Evolutionary conservation across 192 early-diverging fungal species (phyloP).

Genomic region (Spizellomyces sp.): DNA sequence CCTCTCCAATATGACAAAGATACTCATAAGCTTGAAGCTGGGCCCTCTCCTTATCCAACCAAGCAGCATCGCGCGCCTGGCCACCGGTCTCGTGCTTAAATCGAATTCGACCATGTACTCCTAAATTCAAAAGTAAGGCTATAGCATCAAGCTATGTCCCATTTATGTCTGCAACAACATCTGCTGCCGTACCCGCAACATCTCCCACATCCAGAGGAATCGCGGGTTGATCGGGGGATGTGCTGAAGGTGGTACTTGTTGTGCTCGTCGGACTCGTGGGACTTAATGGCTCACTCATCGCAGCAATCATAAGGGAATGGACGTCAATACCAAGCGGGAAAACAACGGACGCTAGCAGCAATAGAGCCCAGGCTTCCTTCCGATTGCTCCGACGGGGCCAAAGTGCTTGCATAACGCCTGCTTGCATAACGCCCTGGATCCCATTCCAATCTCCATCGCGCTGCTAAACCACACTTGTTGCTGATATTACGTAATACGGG

Average conservation of each 20-base stretch:
- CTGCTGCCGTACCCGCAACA: conserved; percentile 18
- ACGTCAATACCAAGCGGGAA: too few relatives aligned
- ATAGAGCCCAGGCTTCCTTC: too few relatives aligned
- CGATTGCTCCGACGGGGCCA: too few relatives aligned
- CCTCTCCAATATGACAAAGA: conserved; percentile 97
- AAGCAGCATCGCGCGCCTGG: conserved; percentile 47
- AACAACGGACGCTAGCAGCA: too few relatives aligned
- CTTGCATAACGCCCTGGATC: too few relatives aligned
- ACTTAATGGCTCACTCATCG: neutral
- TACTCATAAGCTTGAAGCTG: conserved; percentile 98
- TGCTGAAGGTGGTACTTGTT: conserved; percentile 24
- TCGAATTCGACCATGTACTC: conserved; percentile 30
- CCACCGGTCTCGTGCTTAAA: conserved; percentile 29
- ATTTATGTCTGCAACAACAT: neutral
- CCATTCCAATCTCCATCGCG: too few relatives aligned
- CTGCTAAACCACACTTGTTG: too few relatives aligned
- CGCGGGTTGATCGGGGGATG: conserved; percentile 21
- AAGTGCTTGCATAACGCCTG: too few relatives aligned
- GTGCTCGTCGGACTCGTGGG: conserved; percentile 6
- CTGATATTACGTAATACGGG: too few relatives aligned
- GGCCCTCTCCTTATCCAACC: conserved; percentile 89
- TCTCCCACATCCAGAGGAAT: conserved; percentile 36
- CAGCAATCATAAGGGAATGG: neutral
- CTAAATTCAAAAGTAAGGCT: neutral
- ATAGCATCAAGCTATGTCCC: neutral